Evolutionary conservation across 768 basidiomycete genomes (phyloP).

Genomic region (Naganishia vishniacii): DNA sequence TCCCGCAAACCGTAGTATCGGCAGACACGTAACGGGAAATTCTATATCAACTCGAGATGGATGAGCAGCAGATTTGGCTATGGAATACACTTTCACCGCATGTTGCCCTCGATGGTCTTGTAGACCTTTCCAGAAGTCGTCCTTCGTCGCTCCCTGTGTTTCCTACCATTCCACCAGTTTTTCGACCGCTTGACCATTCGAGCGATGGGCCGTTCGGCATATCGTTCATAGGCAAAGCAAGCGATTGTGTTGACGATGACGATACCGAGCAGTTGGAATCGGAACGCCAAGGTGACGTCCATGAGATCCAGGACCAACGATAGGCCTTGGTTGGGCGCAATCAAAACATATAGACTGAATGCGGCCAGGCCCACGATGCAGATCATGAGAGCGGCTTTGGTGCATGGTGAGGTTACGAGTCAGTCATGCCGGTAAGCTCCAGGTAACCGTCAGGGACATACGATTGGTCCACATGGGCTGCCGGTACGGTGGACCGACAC

Average conservation of each 20-base stretch:
- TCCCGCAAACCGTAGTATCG: too few relatives aligned
- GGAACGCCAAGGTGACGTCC: slow-evolving; percentile 63
- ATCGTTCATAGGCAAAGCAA: slow-evolving; percentile 68
- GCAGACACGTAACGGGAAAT: too few relatives aligned
- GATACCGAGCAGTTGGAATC: slow-evolving; percentile 63
- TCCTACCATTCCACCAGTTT: slow-evolving; percentile 38
- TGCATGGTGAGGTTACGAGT: neutral
- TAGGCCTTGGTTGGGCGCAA: slow-evolving; percentile 62
- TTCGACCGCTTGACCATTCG: slow-evolving; percentile 39
- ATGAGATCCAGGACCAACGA: slow-evolving; percentile 68
- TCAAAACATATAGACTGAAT: slow-evolving; percentile 71
- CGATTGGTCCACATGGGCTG: slow-evolving; percentile 93
- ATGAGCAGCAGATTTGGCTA: neutral
- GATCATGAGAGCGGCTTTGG: slow-evolving; percentile 70
- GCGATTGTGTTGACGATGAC: slow-evolving; percentile 65
- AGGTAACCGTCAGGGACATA: too few relatives aligned
- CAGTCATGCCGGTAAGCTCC: too few relatives aligned
- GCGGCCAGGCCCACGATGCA: slow-evolving; percentile 63
- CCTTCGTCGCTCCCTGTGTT: slow-evolving; percentile 48
- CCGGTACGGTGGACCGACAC: slow-evolving; percentile 94
- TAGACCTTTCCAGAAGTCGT: slow-evolving; percentile 68
- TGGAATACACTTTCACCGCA: slow-evolving; percentile 5
- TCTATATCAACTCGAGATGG: neutral
- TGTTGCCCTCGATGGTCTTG: slow-evolving; percentile 67
- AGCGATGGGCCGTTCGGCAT: slow-evolving; percentile 45